Evolutionary conservation across 805 yeast genomes (phyloP).

Genomic region (Starmerella bacillaris): DNA sequence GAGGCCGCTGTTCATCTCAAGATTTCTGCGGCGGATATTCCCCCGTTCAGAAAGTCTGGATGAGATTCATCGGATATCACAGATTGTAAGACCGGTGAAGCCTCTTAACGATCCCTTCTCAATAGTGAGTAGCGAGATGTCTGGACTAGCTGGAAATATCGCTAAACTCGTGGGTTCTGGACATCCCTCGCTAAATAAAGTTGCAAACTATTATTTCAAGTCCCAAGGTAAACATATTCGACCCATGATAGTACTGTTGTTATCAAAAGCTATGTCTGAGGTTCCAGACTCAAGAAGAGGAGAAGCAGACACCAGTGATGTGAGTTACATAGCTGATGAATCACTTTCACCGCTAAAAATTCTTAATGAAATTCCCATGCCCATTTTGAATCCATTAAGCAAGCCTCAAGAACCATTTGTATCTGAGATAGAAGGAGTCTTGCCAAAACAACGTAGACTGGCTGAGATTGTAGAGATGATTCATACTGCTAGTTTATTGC

Average conservation of each 20-base stretch:
- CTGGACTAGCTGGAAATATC: constrained; percentile 67
- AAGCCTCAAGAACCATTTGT: constrained; percentile 62
- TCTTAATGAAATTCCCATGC: constrained; percentile 80
- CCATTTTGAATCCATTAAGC: constrained; percentile 65
- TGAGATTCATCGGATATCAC: constrained; percentile 19
- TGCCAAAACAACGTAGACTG: constrained; percentile 85
- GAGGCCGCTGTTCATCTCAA: neutral
- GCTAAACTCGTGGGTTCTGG: constrained; percentile 79
- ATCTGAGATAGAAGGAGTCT: constrained; percentile 50
- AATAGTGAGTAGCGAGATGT: constrained; percentile 85
- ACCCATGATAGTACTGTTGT: constrained; percentile 68
- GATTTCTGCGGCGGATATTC: neutral
- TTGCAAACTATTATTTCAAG: constrained; percentile 86
- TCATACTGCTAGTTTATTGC: constrained; percentile 86
- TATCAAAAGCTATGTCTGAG: constrained; percentile 57
- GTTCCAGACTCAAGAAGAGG: constrained; percentile 62
- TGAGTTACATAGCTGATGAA: constrained; percentile 20
- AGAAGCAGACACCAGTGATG: constrained; percentile 29
- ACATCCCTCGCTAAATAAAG: constrained; percentile 80
- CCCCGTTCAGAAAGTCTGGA: neutral
- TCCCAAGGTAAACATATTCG: constrained; percentile 92
- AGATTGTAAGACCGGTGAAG: constrained; percentile 21
- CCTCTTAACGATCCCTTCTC: constrained; percentile 69
- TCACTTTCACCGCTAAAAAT: constrained; percentile 62
- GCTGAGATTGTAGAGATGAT: constrained; percentile 98